Conservation (phyloP, 202 grass and related monocot genomes). For the Digitaria exilis region DNA sequence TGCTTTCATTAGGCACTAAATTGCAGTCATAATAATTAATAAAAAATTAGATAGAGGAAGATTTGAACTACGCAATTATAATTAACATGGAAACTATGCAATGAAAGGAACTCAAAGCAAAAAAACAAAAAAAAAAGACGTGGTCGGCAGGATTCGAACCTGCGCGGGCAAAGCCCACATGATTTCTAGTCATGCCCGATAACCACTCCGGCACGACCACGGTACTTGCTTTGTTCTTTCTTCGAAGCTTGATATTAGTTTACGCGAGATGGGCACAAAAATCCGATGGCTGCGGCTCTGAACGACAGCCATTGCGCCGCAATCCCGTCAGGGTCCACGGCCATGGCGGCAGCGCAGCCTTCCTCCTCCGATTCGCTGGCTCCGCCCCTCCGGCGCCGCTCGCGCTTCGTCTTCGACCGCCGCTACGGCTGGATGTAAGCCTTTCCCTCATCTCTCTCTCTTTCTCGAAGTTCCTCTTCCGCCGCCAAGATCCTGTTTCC, state of each 20-base stretch:
- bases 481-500: not conserved
- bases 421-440: conserved; percentile 92
- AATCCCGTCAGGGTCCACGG: not conserved
- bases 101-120: no score
- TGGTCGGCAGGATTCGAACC: conserved; percentile 81
- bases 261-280: no score
- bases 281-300: not conserved
- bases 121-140: not conserved
- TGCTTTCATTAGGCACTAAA: no score
- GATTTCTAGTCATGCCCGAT: conserved; percentile 99
- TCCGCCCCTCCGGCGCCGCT: conserved; percentile 21
- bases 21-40: no score
- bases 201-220: conserved; percentile 94
- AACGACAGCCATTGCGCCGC: not conserved
- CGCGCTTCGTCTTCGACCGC: conserved; percentile 64
- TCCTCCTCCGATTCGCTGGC: conserved; percentile 14
- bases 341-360: conserved; percentile 34
- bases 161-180: conserved; percentile 54
- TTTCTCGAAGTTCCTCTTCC: not conserved
- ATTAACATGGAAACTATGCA: no score
- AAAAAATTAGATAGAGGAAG: no score
- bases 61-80: no score
- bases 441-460: not conserved
- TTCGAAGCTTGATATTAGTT: no score
- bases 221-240: no score